Evolutionary conservation across 768 basidiomycete species (phyloP).

Genomic region (Termitomyces sp.): DNA sequence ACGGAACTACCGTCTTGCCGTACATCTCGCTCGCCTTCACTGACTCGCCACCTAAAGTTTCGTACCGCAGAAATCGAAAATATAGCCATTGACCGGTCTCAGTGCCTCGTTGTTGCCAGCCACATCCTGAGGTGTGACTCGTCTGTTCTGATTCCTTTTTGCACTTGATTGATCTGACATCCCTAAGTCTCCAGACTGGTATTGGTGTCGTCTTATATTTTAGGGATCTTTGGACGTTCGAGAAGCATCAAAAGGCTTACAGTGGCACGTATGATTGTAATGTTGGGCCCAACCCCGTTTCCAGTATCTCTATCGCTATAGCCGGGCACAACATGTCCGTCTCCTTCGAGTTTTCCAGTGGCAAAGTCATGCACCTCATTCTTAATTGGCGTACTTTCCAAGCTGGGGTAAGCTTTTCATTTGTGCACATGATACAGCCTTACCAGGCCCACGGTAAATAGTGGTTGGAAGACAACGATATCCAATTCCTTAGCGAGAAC

Average conservation of each 20-base stretch:
- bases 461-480: conserved; percentile 47
- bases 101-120: conserved; percentile 38
- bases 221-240: conserved; percentile 49
- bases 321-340: conserved; percentile 39
- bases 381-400: conserved; percentile 46
- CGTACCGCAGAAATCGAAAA: conserved; percentile 36
- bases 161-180: background rate
- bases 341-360: conserved; percentile 34
- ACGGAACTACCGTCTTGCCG: conserved; percentile 45
- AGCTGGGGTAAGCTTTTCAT: conserved; percentile 29
- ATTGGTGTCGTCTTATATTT: conserved; percentile 44
- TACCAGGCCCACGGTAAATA: conserved; percentile 15
- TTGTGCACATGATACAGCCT: background rate
- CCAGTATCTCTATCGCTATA: conserved; percentile 29
- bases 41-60: conserved; percentile 40
- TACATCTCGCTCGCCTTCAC: conserved; percentile 33
- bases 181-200: conserved; percentile 29
- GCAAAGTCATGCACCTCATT: conserved; percentile 37
- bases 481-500: conserved; percentile 39
- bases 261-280: conserved; percentile 35
- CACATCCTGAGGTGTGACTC: conserved; percentile 31
- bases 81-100: conserved; percentile 38
- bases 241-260: conserved; percentile 42
- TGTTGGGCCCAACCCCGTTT: conserved; percentile 29
- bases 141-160: background rate